Percentiles rank a stretch among this genome's conserved stretches.
Conservation (phyloP, 2,329 filamentous ascomycete species). For the Clarireedia homoeocarpa region DNA sequence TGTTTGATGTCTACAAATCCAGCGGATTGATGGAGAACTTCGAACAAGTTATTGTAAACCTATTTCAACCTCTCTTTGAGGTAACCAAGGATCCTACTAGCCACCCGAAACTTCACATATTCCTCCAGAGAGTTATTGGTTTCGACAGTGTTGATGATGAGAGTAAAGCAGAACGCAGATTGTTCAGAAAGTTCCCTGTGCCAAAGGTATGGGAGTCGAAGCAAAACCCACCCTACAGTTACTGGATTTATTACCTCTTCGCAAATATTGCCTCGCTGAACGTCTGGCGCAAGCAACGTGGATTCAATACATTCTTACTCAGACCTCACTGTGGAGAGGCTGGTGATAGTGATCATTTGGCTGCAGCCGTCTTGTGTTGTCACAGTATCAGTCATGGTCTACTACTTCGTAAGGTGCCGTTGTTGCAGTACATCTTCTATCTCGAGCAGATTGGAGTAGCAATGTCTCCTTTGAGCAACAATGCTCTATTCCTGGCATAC, state of each 20-base stretch:
- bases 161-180: conserved; percentile 86
- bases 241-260: conserved; percentile 98
- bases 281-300: conserved; percentile 78
- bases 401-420: conserved; percentile 82
- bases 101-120: conserved; percentile 89
- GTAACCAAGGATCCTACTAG: conserved; percentile 80
- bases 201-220: conserved; percentile 83
- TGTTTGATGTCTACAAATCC: conserved; percentile 94
- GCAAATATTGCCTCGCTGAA: conserved; percentile 92
- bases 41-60: conserved; percentile 81
- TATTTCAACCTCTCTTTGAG: conserved; percentile 91
- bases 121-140: conserved; percentile 89
- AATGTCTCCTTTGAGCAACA: conserved; percentile 99
- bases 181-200: conserved; percentile 93
- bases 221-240: conserved; percentile 96
- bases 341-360: conserved; percentile 92
- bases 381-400: conserved; percentile 97
- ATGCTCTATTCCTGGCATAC: conserved; percentile 91
- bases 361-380: conserved; percentile 82
- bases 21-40: conserved; percentile 81
- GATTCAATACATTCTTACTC: conserved; percentile 92
- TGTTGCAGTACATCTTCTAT: conserved; percentile 96
- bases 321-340: conserved; percentile 95
- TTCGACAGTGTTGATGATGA: conserved; percentile 98
- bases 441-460: conserved; percentile 96